These are phyloP conservation scores for Lichtheimia hyalospora DNA, from an alignment of 371 early-diverging fungal genomes.

Conservation along the genomic window DNA sequence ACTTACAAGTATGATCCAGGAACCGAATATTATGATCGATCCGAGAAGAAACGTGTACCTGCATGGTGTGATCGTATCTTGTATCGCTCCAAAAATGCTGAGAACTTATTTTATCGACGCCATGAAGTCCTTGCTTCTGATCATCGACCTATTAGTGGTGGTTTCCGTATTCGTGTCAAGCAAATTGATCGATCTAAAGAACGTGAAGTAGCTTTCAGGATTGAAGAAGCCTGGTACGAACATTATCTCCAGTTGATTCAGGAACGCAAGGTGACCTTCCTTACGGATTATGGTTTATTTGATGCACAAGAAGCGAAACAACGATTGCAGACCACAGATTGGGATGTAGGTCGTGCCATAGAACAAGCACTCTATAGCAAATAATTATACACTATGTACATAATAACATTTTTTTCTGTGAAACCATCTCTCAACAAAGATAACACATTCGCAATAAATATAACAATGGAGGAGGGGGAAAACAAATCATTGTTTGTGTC, in stretches of 20 bases:
- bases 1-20: constrained; percentile 86
- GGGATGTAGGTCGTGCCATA: constrained; percentile 5
- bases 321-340: not conserved
- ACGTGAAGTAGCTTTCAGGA: not conserved
- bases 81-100: constrained; percentile 43
- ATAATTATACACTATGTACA: too few species aligned
- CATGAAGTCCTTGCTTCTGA: constrained; percentile 73
- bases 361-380: not conserved
- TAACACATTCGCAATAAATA: too few species aligned
- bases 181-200: constrained; percentile 35
- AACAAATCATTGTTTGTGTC: too few species aligned
- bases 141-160: constrained; percentile 78
- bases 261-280: constrained; percentile 22
- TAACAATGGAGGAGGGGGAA: too few species aligned
- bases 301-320: constrained; percentile 19
- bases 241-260: not conserved
- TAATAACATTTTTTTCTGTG: too few species aligned
- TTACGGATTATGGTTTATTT: constrained; percentile 33
- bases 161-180: constrained; percentile 60
- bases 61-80: constrained; percentile 87
- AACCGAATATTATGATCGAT: constrained; percentile 71
- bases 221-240: constrained; percentile 11
- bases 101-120: constrained; percentile 48
- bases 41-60: constrained; percentile 80
- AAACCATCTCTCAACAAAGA: too few species aligned